Evolutionary conservation across 192 early-diverging fungal genomes (phyloP), one percentile per base, ranked within the genome.

Genomic region (Hyaloraphidium curvatum): DNA sequence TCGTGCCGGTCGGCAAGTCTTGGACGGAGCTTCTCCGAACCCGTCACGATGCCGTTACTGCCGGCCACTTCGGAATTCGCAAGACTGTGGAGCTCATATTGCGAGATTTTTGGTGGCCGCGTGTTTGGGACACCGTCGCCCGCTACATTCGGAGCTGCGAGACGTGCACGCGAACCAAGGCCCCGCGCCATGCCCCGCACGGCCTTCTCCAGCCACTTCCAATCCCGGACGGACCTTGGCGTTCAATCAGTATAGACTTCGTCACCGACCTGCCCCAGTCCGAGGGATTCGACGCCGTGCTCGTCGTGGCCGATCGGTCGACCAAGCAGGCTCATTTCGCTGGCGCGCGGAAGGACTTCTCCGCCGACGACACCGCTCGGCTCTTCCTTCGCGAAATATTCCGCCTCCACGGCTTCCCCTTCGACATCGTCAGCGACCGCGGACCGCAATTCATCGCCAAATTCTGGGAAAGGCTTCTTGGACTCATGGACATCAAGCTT

Each of bases 241-340:
- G 51, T 9, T 62, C 65, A 1, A 70, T 74, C 30, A 58, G 52
- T 1, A 60, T 75, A 28, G 72, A 71, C 40, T 73, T 69, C 33
- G 67, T 71, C 27, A 50, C 40, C 3, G 48, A 52, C 5, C 52
- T 74, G 2, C 65, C 59, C 0, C 11, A 14, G 0, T 53, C 56
- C 1, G 3, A 39, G 16, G 55, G 52, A 2, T 62, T 40, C 39
- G 55, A 67, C 41, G 51, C 59, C 0, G 67, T 78, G 13, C 55
- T 62, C 1, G 67, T 78, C 0, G 57, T 71, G 28, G 71, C 72
- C 0, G 68, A 72, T n/a, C 31, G 60, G 9, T 41, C 67, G 0
- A 62, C 69, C 0, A 78, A 75, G 40, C 54, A 55, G 39, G 31
- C 28, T n/a, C 40, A 40, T 3, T 33, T 61, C 31, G n/a, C 30